Evolutionary conservation across 2,329 filamentous ascomycete species (phyloP).

Genomic region (Stemphylium beticola): DNA sequence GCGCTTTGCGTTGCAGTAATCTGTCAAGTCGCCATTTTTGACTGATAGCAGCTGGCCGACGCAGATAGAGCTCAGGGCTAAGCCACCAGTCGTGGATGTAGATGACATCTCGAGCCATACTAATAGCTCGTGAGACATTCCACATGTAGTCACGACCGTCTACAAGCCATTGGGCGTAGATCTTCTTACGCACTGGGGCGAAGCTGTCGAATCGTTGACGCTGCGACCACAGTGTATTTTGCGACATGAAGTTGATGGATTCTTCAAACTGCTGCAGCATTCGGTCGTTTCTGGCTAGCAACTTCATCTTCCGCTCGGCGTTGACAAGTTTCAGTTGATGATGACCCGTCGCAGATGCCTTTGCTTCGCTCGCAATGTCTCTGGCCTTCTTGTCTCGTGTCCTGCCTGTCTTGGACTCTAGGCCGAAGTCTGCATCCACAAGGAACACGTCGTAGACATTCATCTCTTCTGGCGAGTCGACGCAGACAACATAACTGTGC

Average conservation of each 20-base stretch:
- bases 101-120: slow-evolving; percentile 95
- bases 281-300: slow-evolving; percentile 89
- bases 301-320: slow-evolving; percentile 87
- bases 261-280: slow-evolving; percentile 92
- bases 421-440: slow-evolving; percentile 86
- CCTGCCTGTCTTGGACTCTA: slow-evolving; percentile 71
- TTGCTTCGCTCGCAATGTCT: slow-evolving; percentile 69
- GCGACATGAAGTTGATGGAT: slow-evolving; percentile 85
- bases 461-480: slow-evolving; percentile 98
- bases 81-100: slow-evolving; percentile 99
- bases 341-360: slow-evolving; percentile 70
- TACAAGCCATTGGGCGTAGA: slow-evolving; percentile 95
- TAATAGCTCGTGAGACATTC: slow-evolving; percentile 96
- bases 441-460: slow-evolving; percentile 98
- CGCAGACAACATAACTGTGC: slow-evolving; percentile 95
- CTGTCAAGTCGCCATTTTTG: slow-evolving; percentile 97
- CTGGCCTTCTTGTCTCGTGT: slow-evolving; percentile 61
- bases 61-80: slow-evolving; percentile 93
- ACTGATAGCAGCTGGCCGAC: slow-evolving; percentile 90
- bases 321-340: slow-evolving; percentile 90
- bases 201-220: slow-evolving; percentile 91
- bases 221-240: slow-evolving; percentile 80
- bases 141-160: slow-evolving; percentile 99
- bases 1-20: slow-evolving; percentile 88
- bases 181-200: slow-evolving; percentile 83